These are phyloP conservation scores for Dryas octopetala DNA, from an alignment of 306 rosid genomes.

Conservation along the genomic window DNA sequence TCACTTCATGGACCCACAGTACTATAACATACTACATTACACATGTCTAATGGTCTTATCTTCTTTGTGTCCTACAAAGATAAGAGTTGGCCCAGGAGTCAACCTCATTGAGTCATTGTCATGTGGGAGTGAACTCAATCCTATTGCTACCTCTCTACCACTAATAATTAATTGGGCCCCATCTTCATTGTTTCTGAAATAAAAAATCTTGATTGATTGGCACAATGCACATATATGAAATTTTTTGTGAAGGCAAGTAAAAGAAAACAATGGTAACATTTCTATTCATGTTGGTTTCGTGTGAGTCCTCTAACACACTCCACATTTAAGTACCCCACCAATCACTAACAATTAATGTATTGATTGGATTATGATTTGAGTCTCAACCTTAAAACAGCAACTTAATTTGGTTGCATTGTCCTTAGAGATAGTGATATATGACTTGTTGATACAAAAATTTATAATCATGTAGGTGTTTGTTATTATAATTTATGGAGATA, in stretches of 20 bases:
- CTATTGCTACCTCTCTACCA: not conserved
- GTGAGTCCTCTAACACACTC: not conserved
- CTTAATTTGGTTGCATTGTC: not conserved
- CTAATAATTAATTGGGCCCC: not conserved
- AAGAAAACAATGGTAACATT: not conserved
- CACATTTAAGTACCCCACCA: too few species aligned
- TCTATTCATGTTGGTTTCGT: not conserved
- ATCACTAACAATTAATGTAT: too few species aligned
- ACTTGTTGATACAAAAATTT: too few species aligned
- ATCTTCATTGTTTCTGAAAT: not conserved
- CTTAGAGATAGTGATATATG: too few species aligned
- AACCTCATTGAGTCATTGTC: not conserved
- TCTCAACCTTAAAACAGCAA: not conserved
- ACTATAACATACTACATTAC: not conserved
- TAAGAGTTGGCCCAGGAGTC: not conserved
- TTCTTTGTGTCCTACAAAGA: constrained; percentile 9
- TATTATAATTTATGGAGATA: too few species aligned
- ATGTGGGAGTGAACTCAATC: constrained; percentile 3
- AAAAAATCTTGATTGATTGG: not conserved
- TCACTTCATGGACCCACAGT: too few species aligned
- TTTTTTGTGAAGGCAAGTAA: not conserved
- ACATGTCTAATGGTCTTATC: not conserved
- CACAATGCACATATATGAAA: not conserved
- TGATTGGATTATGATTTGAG: not conserved
- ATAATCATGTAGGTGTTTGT: too few species aligned